Evolutionary conservation across 2,329 filamentous ascomycete species (phyloP).

Genomic region (Colletotrichum endophyticum): DNA sequence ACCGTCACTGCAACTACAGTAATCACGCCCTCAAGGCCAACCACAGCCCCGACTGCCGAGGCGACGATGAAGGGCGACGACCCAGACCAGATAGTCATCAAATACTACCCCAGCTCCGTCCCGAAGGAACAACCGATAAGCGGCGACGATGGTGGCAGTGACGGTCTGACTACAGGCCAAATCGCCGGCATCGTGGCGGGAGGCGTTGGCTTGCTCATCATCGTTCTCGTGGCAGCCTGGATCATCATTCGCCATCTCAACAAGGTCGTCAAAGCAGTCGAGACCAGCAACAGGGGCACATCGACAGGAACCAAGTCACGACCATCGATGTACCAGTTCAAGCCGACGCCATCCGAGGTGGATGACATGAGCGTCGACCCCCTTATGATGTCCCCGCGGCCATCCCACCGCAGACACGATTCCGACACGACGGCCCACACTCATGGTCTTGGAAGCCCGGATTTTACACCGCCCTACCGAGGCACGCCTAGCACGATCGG

Average conservation of each 20-base stretch:
- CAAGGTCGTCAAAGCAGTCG: constrained; percentile 44
- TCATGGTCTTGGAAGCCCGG: constrained; percentile 21
- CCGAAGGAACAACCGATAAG: constrained; percentile 42
- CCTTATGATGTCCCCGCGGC: constrained; percentile 35
- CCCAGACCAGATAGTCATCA: constrained; percentile 38
- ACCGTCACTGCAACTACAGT: constrained; percentile 44
- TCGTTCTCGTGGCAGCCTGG: constrained; percentile 50
- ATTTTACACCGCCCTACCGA: constrained; percentile 22
- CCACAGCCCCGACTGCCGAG: constrained; percentile 25
- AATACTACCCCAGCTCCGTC: constrained; percentile 48
- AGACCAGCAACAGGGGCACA: constrained; percentile 35
- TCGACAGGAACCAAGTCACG: constrained; percentile 34
- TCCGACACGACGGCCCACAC: constrained; percentile 7
- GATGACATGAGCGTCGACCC: constrained; percentile 48
- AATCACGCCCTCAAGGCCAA: constrained; percentile 39
- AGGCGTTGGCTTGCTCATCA: constrained; percentile 50
- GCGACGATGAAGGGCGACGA: constrained; percentile 27
- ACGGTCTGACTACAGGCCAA: constrained; percentile 41
- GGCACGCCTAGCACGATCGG: constrained; percentile 5
- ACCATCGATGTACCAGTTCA: constrained; percentile 41
- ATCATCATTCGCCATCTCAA: constrained; percentile 57
- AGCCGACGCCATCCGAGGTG: constrained; percentile 46
- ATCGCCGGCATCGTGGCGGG: constrained; percentile 61
- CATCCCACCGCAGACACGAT: constrained; percentile 15
- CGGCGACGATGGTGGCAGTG: constrained; percentile 26